Percentiles rank a stretch among this genome's conserved stretches.
These are phyloP conservation scores for Chiua virens DNA, from an alignment of 768 basidiomycete species.

Conservation along the genomic window DNA sequence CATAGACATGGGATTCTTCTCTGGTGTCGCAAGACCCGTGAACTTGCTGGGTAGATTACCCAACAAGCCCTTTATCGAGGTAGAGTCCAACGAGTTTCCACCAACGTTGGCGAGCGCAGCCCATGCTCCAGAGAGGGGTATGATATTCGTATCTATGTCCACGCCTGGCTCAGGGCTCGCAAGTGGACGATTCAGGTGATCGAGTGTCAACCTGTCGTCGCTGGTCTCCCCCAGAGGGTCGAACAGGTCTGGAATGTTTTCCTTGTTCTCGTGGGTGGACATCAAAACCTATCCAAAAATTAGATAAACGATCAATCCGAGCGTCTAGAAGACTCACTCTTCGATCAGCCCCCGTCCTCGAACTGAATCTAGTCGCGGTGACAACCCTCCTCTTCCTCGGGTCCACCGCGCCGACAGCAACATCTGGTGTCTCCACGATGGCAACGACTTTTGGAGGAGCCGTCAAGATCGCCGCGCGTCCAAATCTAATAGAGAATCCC, in stretches of 20 bases:
- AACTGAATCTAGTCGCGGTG: conserved; percentile 86
- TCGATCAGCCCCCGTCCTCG: conserved; percentile 76
- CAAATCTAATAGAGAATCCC: conserved; percentile 52
- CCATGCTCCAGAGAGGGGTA: conserved; percentile 77
- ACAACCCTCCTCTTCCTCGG: conserved; percentile 80
- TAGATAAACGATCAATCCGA: background rate
- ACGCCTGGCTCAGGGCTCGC: conserved; percentile 40
- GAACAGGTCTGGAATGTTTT: conserved; percentile 16
- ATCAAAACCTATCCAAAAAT: conserved; percentile 61
- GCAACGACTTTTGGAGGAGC: conserved; percentile 84
- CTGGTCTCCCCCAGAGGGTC: conserved; percentile 17
- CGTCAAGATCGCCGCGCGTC: conserved; percentile 73
- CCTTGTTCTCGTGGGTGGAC: conserved; percentile 75
- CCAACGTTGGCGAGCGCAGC: conserved; percentile 53
- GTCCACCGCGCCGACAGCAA: conserved; percentile 88
- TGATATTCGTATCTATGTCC: conserved; percentile 64
- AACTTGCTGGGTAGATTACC: conserved; percentile 70
- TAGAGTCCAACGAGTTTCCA: conserved; percentile 30
- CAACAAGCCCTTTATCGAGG: conserved; percentile 52
- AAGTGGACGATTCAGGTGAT: conserved; percentile 10
- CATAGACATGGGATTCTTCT: conserved; percentile 95
- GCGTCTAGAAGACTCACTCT: conserved; percentile 51
- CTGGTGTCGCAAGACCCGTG: conserved; percentile 77
- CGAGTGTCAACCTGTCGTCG: conserved; percentile 3
- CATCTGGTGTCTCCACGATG: conserved; percentile 83